These are phyloP conservation scores for Pseudogymnoascus sp. DNA, from an alignment of 2,329 filamentous ascomycete species.

Conservation along the genomic window DNA sequence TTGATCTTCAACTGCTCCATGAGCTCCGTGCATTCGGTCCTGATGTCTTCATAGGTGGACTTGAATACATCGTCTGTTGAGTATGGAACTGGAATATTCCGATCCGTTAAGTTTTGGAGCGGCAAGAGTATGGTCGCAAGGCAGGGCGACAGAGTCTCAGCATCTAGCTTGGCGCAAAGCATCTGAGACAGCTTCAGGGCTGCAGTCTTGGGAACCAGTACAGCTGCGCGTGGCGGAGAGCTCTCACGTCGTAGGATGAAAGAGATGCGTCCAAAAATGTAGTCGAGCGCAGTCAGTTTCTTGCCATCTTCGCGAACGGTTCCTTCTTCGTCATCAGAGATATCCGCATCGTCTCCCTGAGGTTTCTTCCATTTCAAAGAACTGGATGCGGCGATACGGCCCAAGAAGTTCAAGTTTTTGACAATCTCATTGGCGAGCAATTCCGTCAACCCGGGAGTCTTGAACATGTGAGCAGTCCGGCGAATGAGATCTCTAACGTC, in stretches of 20 bases:
- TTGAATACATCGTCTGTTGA: conserved; percentile 64
- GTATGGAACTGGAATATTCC: conserved; percentile 62
- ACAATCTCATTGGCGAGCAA: conserved; percentile 69
- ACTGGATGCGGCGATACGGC: conserved; percentile 54
- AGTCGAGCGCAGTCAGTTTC: conserved; percentile 52
- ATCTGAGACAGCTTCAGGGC: conserved; percentile 67
- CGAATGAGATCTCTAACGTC: conserved; percentile 54
- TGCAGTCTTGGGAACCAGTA: conserved; percentile 65
- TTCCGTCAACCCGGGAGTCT: conserved; percentile 57
- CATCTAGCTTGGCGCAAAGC: conserved; percentile 54
- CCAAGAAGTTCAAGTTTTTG: conserved; percentile 77
- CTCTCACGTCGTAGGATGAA: conserved; percentile 71
- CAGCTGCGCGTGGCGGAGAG: conserved; percentile 49
- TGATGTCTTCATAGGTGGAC: conserved; percentile 60
- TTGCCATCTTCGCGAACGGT: conserved; percentile 39
- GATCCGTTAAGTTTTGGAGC: conserved; percentile 77
- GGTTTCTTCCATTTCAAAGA: conserved; percentile 38
- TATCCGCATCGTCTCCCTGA: conserved; percentile 35
- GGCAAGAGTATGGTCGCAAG: conserved; percentile 58
- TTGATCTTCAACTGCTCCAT: conserved; percentile 79
- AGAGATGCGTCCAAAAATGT: conserved; percentile 71
- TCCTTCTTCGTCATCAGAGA: conserved; percentile 31
- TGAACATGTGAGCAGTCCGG: conserved; percentile 45
- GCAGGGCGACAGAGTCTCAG: conserved; percentile 49
- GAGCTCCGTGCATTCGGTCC: conserved; percentile 64